Percentiles rank a stretch among this genome's conserved stretches.
These are phyloP conservation scores for Dictyostelium citrinum DNA, from an alignment of 78 protist genomes.

Conservation along the genomic window DNA sequence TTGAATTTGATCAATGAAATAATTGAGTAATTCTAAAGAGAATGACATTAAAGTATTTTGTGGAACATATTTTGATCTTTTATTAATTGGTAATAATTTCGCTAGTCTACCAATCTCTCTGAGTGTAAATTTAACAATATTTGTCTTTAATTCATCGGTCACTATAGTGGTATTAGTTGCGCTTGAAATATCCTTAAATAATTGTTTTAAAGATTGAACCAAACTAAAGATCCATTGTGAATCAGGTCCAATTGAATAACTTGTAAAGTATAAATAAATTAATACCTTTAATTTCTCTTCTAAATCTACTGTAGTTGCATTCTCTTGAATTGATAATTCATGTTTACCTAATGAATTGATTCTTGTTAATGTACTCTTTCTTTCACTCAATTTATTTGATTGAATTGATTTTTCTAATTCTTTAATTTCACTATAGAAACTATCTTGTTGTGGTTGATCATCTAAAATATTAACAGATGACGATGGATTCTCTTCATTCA, in stretches of 20 bases:
- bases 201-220: background rate
- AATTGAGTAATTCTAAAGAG: background rate
- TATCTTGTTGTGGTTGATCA: background rate
- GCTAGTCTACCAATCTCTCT: background rate
- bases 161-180: background rate
- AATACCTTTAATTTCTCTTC: background rate
- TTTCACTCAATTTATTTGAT: conserved; percentile 2
- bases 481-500: background rate
- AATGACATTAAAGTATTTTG: conserved; percentile 32
- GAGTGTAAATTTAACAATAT: conserved; percentile 3
- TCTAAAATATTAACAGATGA: background rate
- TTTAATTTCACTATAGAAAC: background rate
- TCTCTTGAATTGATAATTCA: background rate
- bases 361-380: background rate
- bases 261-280: background rate
- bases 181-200: background rate
- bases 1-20: background rate
- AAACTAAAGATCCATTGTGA: background rate
- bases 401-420: conserved; percentile 3
- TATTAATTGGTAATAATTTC: background rate
- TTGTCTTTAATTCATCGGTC: background rate
- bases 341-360: background rate
- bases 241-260: background rate
- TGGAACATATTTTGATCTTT: conserved; percentile 5
- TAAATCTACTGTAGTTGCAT: background rate